Conservation (phyloP, 1,284 basidiomycete genomes). For the Apiotrichum montevideense region DNA sequence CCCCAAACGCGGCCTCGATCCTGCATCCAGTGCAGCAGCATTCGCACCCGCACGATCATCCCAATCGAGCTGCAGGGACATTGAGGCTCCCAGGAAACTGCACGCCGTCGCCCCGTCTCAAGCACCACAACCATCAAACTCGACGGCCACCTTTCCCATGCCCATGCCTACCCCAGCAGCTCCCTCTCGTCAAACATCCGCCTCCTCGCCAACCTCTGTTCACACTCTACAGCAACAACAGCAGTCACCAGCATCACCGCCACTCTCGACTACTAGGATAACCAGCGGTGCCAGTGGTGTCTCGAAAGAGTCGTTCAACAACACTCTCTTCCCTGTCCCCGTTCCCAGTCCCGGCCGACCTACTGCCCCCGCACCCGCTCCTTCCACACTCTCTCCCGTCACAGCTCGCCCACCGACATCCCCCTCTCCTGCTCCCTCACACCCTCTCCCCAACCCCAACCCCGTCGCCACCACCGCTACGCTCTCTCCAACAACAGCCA, state of each 20-base stretch:
- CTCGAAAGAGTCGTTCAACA: not conserved
- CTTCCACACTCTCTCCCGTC: too few species aligned
- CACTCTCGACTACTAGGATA: not conserved
- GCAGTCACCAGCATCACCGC: not conserved
- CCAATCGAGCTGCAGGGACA: not conserved
- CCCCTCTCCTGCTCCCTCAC: not conserved
- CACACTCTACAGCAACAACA: not conserved
- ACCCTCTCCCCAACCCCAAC: not conserved
- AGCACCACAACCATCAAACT: not conserved
- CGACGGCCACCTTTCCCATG: constrained; percentile 9
- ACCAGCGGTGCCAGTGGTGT: not conserved
- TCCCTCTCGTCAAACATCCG: not conserved
- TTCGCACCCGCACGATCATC: not conserved
- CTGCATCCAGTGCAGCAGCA: not conserved
- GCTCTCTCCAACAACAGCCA: not conserved
- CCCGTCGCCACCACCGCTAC: not conserved
- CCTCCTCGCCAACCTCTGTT: not conserved
- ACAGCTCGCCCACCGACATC: too few species aligned
- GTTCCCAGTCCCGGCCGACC: not conserved
- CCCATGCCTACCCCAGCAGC: constrained; percentile 7
- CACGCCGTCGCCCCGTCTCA: not conserved
- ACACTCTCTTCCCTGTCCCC: not conserved
- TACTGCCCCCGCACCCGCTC: too few species aligned
- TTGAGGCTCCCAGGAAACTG: not conserved
- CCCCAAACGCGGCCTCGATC: not conserved